Evolutionary conservation across 2,329 filamentous ascomycete species (phyloP), one percentile per base, ranked within the genome.

Genomic region (Bertia moriformis): DNA sequence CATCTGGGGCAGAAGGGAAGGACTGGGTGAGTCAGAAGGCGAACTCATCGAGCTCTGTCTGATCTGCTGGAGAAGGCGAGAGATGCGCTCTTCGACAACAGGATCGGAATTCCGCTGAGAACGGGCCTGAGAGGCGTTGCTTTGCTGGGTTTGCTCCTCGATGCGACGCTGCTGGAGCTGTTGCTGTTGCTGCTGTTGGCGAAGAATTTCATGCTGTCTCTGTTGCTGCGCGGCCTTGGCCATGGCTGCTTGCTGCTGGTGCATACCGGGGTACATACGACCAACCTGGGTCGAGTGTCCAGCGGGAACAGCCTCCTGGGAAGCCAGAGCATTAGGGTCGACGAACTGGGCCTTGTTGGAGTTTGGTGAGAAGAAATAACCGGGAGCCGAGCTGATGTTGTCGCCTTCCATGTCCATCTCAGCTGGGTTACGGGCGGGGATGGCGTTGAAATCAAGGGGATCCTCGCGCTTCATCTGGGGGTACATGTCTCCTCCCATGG

Each of bases 31-130:
- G 38, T 73, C 66, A 18, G 65, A 60, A 13, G 74, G 69, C 14
- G 65, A 59, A 3, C 68, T 63, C 4, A 65, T 60, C 13, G 73
- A 66, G 58, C 83, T 86, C 47, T 85, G 76, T 49, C 88, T 78
- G 80, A 96, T 94, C 40, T 88, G 86, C 62, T 89, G 88, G 22
- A 96, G 70, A 3, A 96, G 73, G 55, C 91, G 86, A 18, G 85
- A 86, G 49, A 96, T 95, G 58, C 88, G 93, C 62, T 95, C 86
- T 60, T 96, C 88, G 4, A 86, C 78, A 22, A 82, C 70, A 12
- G 81, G 78, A 50, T 87, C 81, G 10, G 71, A 63, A 14, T 55
- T 52, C 38, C 55, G 58, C 32, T 55, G 50, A 35, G 45, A 42
- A 30, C 39, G 47, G 13, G 67, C 65, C 49, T 67, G 67, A 38